phyloP scores from a whole-genome alignment of 306 rosid species.

The Medicago arabica region DNA sequence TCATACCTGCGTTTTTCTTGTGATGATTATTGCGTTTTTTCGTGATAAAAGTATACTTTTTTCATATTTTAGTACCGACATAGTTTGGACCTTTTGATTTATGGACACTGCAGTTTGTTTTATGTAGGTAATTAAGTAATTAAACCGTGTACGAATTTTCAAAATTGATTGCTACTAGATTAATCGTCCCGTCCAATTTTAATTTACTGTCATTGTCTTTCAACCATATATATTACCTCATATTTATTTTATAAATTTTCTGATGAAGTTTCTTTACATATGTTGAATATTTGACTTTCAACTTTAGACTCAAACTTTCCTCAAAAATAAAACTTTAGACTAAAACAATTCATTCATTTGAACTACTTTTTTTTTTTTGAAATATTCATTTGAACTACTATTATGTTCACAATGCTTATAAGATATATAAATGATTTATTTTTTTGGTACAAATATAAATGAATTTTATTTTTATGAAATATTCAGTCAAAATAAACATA shows the following conservation, averaged over 20 bases:
- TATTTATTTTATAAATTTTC: not conserved
- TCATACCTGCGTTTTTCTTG: not conserved
- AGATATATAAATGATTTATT: too few species aligned
- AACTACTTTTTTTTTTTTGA: too few species aligned
- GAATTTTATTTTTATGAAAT: too few species aligned
- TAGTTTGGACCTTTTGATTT: not conserved
- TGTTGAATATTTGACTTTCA: conserved; percentile 13
- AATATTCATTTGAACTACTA: not conserved
- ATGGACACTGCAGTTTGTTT: not conserved
- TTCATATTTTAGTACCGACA: not conserved
- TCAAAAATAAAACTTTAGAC: not conserved
- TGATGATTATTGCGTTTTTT: conserved; percentile 5
- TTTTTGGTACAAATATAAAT: too few species aligned
- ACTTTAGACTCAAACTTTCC: not conserved
- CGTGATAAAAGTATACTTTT: not conserved
- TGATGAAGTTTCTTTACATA: not conserved
- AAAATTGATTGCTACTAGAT: conserved; percentile 3
- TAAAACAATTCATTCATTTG: not conserved
- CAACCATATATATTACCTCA: conserved; percentile 21
- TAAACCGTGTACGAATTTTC: conserved; percentile 29
- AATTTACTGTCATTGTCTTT: conserved; percentile 27
- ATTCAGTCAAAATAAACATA: too few species aligned
- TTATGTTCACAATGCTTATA: not conserved
- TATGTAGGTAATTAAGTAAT: not conserved
- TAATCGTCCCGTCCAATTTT: not conserved